Evolutionary conservation across 2,329 filamentous ascomycete species (phyloP).

Genomic region (Aspergillus aculeatus): DNA sequence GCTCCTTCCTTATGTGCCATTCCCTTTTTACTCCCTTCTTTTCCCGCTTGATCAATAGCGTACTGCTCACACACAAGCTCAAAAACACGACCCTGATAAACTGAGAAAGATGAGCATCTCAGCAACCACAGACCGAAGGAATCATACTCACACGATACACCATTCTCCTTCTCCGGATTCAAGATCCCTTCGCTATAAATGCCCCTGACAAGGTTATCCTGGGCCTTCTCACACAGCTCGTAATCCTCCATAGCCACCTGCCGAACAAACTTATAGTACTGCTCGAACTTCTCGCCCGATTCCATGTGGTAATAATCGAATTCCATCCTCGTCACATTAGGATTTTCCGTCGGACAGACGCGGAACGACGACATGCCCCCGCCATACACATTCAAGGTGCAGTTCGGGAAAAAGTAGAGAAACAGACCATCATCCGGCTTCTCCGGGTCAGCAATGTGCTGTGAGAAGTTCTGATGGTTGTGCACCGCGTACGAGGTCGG

Average conservation of each 20-base stretch:
- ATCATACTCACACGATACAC: slow-evolving; percentile 49
- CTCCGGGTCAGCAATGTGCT: slow-evolving; percentile 55
- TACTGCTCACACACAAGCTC: slow-evolving; percentile 48
- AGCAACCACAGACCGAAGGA: not conserved
- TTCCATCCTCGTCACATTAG: slow-evolving; percentile 55
- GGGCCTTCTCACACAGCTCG: slow-evolving; percentile 58
- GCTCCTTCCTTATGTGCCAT: slow-evolving; percentile 1
- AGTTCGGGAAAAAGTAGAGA: slow-evolving; percentile 59
- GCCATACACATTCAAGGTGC: slow-evolving; percentile 57
- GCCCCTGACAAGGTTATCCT: slow-evolving; percentile 54
- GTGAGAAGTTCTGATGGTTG: slow-evolving; percentile 56
- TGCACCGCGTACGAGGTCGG: slow-evolving; percentile 56
- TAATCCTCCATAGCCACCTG: slow-evolving; percentile 58
- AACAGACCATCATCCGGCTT: slow-evolving; percentile 57
- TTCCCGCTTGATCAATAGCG: slow-evolving; percentile 31
- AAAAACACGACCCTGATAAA: slow-evolving; percentile 49
- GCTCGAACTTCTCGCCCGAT: slow-evolving; percentile 54
- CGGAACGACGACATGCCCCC: slow-evolving; percentile 59
- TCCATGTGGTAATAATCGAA: slow-evolving; percentile 59
- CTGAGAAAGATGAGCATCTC: slow-evolving; percentile 24
- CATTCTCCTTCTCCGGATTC: slow-evolving; percentile 57
- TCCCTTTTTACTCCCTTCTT: slow-evolving; percentile 6
- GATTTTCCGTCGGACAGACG: slow-evolving; percentile 52
- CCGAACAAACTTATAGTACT: slow-evolving; percentile 57
- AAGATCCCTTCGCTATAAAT: slow-evolving; percentile 57